Percentiles rank a stretch among this genome's conserved stretches.
Evolutionary conservation across 2,329 filamentous ascomycete genomes (phyloP).

Genomic region (Verticillium nubilum): DNA sequence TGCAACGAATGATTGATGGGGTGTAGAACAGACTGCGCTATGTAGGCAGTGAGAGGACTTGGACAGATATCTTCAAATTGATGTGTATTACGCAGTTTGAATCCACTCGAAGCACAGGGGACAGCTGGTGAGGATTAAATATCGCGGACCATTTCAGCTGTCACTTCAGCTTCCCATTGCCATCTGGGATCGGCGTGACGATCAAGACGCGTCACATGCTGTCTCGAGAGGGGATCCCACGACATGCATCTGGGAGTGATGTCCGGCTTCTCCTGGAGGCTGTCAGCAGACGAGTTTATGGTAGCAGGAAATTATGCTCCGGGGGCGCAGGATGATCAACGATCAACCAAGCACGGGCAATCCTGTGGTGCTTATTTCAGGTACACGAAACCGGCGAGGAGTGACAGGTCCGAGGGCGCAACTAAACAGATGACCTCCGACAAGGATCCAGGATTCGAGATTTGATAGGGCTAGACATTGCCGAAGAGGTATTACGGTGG

Average conservation of each 20-base stretch:
- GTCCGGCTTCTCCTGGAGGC: neutral
- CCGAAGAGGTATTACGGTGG: neutral
- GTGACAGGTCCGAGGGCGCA: neutral
- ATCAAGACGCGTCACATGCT: no score
- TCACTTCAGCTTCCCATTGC: no score
- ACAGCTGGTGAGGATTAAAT: no score
- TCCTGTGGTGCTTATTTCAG: neutral
- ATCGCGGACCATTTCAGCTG: no score
- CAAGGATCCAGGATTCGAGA: neutral
- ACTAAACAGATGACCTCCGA: neutral
- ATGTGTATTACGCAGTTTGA: no score
- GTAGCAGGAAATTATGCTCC: neutral
- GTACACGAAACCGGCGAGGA: neutral
- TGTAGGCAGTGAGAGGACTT: no score
- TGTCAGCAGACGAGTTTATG: neutral
- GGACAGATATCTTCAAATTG: no score
- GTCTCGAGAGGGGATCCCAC: no score
- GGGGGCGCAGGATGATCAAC: neutral
- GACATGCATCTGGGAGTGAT: no score
- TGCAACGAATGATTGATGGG: neutral
- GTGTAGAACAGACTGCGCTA: neutral
- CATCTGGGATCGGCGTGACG: no score
- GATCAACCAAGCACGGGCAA: neutral
- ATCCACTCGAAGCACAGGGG: no score
- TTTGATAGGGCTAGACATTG: neutral